Base-by-base conservation (phyloP, 2,329 filamentous ascomycete genomes). In the Cercospora janseana region DNA sequence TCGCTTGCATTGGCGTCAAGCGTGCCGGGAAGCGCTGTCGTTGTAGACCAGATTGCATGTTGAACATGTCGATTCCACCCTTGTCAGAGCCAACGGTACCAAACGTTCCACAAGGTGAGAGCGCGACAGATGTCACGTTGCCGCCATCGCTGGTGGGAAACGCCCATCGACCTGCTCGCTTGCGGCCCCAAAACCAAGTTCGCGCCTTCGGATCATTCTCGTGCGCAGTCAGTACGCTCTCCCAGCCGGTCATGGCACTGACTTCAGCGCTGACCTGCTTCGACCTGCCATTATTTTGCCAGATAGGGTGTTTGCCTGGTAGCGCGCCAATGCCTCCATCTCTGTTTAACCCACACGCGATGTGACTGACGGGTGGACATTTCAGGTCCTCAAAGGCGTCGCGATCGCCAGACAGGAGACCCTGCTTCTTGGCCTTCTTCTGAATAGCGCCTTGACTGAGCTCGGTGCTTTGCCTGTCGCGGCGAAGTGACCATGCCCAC, bases 141-240 rank as follows among this genome's bases (percentile, higher is more conserved):
- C 82, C 80, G 13, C 81, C 81, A 70, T 98, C 93, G 31, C 86
- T 81, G 0, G 91, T 96, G 58, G 87, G 83, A 60, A 98, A 88
- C 0, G 87, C 86, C 93, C 93, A 98, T 56, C 93, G 80, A 8
- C 93, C 93, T 41, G 93, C 91, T 62, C 86, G 84, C 71, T 94
- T 96, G 49, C 89, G 85, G 4, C 92, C 93, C 91, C 93, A 97
- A 71, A 96, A 96, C 93, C 93, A 98, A 1, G 93, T 97, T 46
- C 93, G 82, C 13, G 90, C 93, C 65, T 81, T 87, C 35, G 83
- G 79, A 64, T 97, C 92, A 44, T 86, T 82, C 63, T 85, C 85
- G 66, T 98, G 94, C 7, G 90, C 92, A 3, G 93, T 98, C 2
- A 98, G 82, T 5, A 98, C 84, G 65, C 92, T 96, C 69, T 98